A percentile compares a stretch with the other conserved stretches of the same genome.
These are phyloP conservation scores for Thamnidium elegans DNA, from an alignment of 192 early-diverging fungal species.

Conservation along the genomic window DNA sequence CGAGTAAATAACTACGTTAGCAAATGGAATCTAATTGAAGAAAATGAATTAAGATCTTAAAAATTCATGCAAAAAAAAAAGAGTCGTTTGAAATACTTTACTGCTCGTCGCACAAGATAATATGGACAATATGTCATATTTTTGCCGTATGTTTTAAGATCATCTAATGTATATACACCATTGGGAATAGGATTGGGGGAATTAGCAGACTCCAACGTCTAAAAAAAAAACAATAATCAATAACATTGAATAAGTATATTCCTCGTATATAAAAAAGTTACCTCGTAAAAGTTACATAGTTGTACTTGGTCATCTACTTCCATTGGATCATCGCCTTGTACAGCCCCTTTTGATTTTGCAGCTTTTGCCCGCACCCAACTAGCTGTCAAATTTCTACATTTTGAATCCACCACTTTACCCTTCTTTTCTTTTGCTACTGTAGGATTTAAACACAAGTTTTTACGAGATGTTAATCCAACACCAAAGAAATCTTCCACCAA, in stretches of 20 bases:
- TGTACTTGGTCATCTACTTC: constrained; percentile 38
- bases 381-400: constrained; percentile 90
- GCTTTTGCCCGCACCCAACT: constrained; percentile 80
- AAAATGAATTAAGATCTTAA: not conserved
- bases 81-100: constrained; percentile 31
- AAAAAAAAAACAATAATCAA: constrained; percentile 3
- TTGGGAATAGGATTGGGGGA: constrained; percentile 62
- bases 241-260: not conserved
- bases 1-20: constrained; percentile 97
- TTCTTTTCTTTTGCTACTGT: constrained; percentile 84
- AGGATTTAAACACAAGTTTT: constrained; percentile 94
- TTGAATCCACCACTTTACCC: constrained; percentile 83
- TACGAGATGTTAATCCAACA: constrained; percentile 88
- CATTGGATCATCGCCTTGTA: constrained; percentile 16
- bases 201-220: constrained; percentile 69
- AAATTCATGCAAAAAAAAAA: not conserved
- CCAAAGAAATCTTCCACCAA: constrained; percentile 81
- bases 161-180: constrained; percentile 96
- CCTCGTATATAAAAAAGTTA: constrained; percentile 17
- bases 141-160: constrained; percentile 78
- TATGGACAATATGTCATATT: constrained; percentile 88
- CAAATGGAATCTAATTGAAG: constrained; percentile 65
- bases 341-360: constrained; percentile 29
- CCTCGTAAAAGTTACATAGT: constrained; percentile 81
- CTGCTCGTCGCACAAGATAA: constrained; percentile 83